These are phyloP conservation scores for Monilinia polystroma DNA, from an alignment of 2,329 filamentous ascomycete species.

Conservation along the genomic window DNA sequence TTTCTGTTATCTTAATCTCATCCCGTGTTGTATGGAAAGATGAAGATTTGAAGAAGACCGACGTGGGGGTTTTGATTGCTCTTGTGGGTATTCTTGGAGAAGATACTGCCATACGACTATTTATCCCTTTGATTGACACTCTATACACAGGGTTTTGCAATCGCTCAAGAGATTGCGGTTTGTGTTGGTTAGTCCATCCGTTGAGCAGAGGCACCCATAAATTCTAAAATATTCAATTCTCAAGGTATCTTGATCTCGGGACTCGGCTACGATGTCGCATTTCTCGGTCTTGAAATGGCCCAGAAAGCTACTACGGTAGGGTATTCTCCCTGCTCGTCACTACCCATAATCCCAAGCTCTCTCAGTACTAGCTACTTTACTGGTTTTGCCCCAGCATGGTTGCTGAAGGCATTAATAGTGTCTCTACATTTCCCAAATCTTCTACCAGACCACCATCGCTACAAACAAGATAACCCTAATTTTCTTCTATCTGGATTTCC, in stretches of 20 bases:
- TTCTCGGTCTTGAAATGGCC: not conserved
- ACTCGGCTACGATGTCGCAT: not conserved
- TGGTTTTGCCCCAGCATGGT: no score
- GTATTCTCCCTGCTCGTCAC: no score
- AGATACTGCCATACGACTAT: not conserved
- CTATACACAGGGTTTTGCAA: not conserved
- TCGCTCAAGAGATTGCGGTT: not conserved
- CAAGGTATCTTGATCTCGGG: not conserved
- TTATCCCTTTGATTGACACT: not conserved
- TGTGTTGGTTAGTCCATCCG: not conserved
- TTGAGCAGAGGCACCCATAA: not conserved
- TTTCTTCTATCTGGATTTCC: not conserved
- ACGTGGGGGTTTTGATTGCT: not conserved
- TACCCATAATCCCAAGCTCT: no score
- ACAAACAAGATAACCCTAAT: not conserved
- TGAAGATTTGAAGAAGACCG: not conserved
- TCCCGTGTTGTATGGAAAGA: not conserved
- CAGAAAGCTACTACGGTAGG: not conserved
- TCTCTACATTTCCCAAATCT: not conserved
- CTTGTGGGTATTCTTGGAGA: not conserved
- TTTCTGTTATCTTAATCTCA: not conserved
- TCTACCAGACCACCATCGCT: slow-evolving; percentile 2
- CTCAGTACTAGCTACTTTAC: no score
- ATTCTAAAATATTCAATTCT: not conserved
- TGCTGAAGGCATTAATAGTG: not conserved